phyloP scores from a whole-genome alignment of 2,329 filamentous ascomycete species.

The Cladophialophora chaetospira region DNA sequence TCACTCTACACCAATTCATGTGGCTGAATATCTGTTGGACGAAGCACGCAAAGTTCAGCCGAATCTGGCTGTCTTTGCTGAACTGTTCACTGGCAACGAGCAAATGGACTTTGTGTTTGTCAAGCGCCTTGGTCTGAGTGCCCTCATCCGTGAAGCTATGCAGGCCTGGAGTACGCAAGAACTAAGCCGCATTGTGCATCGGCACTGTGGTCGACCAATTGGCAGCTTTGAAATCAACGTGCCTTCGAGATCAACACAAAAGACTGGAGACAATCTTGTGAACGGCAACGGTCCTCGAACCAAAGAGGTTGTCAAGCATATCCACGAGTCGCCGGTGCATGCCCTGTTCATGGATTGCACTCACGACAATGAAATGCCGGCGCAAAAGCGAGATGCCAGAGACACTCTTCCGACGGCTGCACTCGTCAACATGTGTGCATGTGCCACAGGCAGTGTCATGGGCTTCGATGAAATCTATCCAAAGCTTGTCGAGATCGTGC shows the following conservation, averaged over 20 bases:
- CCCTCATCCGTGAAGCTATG: constrained; percentile 95
- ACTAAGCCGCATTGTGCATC: constrained; percentile 87
- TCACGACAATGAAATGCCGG: constrained; percentile 94
- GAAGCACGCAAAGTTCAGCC: constrained; percentile 86
- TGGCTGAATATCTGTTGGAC: constrained; percentile 92
- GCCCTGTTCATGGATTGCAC: constrained; percentile 99
- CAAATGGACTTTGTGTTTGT: constrained; percentile 96
- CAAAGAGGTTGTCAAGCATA: constrained; percentile 71
- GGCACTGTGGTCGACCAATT: constrained; percentile 89
- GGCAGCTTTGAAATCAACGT: constrained; percentile 92
- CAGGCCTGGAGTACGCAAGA: constrained; percentile 96
- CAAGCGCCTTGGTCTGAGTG: constrained; percentile 85
- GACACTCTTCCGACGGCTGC: constrained; percentile 95
- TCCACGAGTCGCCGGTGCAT: constrained; percentile 86
- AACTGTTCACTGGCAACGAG: constrained; percentile 93
- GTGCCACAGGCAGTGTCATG: constrained; percentile 93
- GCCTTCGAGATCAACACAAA: constrained; percentile 39
- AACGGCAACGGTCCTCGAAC: constrained; percentile 32
- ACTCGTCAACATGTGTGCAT: constrained; percentile 92
- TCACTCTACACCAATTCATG: constrained; percentile 91
- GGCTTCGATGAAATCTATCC: constrained; percentile 98
- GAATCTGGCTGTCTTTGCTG: constrained; percentile 87
- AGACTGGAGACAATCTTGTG: constrained; percentile 36
- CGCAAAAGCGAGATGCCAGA: constrained; percentile 89
- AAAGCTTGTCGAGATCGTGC: constrained; percentile 86